phyloP scores from a whole-genome alignment of 495 filamentous ascomycete genomes.

The Tuber melanosporum region DNA sequence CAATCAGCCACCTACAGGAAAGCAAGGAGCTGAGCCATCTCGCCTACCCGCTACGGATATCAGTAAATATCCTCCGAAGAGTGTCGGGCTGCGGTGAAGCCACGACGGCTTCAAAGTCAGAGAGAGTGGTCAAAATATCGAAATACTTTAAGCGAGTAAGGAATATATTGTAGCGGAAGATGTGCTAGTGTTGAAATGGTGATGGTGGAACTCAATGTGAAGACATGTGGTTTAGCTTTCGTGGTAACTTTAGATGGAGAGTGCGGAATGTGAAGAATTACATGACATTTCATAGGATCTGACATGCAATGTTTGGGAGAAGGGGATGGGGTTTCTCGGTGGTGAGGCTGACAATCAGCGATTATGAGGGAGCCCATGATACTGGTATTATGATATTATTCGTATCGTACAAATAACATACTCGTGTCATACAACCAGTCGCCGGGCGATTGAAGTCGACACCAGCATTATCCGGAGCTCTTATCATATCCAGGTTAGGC shows the following conservation, averaged over 20 bases:
- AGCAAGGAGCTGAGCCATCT: background rate
- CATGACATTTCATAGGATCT: background rate
- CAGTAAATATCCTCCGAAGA: constrained; percentile 37
- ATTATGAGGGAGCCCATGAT: background rate
- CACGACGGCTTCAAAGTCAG: constrained; percentile 21
- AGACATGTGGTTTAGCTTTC: background rate
- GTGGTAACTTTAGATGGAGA: background rate
- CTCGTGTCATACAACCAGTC: background rate
- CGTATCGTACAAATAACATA: too few relatives aligned
- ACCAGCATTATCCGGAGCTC: background rate
- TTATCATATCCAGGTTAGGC: background rate
- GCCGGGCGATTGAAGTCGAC: background rate
- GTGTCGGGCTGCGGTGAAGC: constrained; percentile 35
- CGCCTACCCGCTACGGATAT: constrained; percentile 42
- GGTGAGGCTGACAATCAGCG: background rate
- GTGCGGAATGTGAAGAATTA: background rate
- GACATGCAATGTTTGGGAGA: background rate
- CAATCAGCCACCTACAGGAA: constrained; percentile 6
- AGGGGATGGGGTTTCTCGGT: too few relatives aligned
- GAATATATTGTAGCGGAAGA: background rate
- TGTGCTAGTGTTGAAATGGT: background rate
- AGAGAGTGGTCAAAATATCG: background rate
- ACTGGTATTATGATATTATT: too few relatives aligned
- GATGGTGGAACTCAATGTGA: background rate
- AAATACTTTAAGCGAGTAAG: background rate